These are phyloP conservation scores for Cicer pinnatifidum DNA, from an alignment of 306 rosid genomes.

Conservation along the genomic window DNA sequence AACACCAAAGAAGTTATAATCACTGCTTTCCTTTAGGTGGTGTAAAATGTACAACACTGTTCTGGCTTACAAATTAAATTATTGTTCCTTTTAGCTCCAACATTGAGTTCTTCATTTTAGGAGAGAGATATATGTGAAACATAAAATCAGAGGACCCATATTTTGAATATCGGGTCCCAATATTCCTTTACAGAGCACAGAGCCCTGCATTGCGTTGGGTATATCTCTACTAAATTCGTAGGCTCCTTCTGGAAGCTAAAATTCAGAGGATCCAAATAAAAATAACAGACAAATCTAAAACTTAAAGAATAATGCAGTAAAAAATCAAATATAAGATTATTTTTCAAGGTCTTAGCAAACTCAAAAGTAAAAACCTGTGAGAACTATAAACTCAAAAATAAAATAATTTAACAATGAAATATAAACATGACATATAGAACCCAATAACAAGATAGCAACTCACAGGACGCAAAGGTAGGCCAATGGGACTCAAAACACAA, in stretches of 20 bases:
- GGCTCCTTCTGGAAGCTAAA: neutral
- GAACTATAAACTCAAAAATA: conserved; percentile 25
- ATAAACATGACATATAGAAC: conserved; percentile 27
- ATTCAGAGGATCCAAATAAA: neutral
- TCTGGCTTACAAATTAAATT: too few species aligned
- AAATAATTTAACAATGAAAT: conserved; percentile 32
- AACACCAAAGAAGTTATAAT: neutral
- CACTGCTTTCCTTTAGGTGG: neutral
- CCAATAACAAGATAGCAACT: conserved; percentile 47
- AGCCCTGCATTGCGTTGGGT: neutral
- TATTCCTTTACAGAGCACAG: neutral
- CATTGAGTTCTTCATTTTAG: neutral
- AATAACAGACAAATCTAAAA: neutral
- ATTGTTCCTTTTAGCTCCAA: neutral
- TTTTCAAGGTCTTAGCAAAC: conserved; percentile 18
- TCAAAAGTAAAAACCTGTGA: conserved; percentile 13
- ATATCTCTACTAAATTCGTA: neutral
- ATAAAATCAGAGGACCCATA: neutral
- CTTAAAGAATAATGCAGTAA: conserved; percentile 2
- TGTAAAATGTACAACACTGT: too few species aligned
- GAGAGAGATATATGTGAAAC: neutral
- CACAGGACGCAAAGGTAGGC: conserved; percentile 95
- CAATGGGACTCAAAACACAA: conserved; percentile 87
- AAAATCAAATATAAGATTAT: conserved; percentile 9
- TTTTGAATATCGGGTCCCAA: neutral